phyloP scores from a whole-genome alignment of 2,329 filamentous ascomycete genomes.

The Apiospora malaysiana region DNA sequence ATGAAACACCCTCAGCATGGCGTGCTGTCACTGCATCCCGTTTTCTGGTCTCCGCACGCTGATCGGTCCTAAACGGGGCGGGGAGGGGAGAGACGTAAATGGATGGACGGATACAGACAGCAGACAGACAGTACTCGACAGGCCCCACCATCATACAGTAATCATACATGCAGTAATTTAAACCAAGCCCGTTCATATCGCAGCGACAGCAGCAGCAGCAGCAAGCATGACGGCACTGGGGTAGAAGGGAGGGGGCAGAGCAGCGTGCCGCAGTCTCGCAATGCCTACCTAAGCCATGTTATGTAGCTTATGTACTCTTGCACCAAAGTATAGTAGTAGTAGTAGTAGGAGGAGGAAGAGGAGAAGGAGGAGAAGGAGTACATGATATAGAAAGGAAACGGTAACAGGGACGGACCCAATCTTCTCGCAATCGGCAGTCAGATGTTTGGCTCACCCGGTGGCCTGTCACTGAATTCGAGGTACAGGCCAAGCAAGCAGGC shows the following conservation, averaged over 20 bases:
- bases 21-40: constrained; percentile 19
- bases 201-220: background rate
- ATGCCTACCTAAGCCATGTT: background rate
- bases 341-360: too few relatives aligned
- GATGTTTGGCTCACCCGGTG: background rate
- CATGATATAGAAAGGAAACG: background rate
- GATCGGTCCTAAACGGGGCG: constrained; percentile 12
- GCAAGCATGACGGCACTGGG: background rate
- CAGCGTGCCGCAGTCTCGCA: background rate
- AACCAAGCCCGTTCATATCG: background rate
- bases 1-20: constrained; percentile 16
- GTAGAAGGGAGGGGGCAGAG: background rate
- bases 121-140: background rate
- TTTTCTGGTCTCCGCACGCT: constrained; percentile 17
- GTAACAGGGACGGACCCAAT: background rate
- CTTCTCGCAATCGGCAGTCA: background rate
- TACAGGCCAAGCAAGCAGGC: too few relatives aligned
- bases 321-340: too few relatives aligned
- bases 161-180: too few relatives aligned
- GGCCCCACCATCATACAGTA: background rate
- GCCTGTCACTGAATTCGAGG: background rate
- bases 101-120: background rate
- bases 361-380: too few relatives aligned
- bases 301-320: too few relatives aligned
- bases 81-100: background rate